Conservation (phyloP, 495 filamentous ascomycete species). For the Xylaria acuta region DNA sequence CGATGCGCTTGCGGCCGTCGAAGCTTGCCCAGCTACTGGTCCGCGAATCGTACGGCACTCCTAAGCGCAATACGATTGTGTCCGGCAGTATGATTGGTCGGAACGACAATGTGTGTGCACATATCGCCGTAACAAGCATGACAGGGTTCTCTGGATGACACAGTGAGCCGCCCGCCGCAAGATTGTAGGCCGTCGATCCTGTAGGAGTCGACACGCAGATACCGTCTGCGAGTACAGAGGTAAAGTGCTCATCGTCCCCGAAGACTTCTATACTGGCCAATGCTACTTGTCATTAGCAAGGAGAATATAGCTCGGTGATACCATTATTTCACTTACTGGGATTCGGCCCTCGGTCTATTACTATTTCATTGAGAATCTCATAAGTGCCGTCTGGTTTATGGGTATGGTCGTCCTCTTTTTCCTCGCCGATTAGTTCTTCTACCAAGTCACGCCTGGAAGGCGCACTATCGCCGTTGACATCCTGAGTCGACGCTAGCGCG, state of each 20-base stretch:
- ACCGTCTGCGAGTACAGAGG: slow-evolving; percentile 84
- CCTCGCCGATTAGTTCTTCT: slow-evolving; percentile 85
- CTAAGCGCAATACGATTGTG: slow-evolving; percentile 88
- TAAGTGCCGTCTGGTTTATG: slow-evolving; percentile 81
- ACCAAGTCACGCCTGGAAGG: slow-evolving; percentile 70
- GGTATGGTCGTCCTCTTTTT: slow-evolving; percentile 77
- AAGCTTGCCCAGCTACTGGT: slow-evolving; percentile 95
- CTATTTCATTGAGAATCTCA: slow-evolving; percentile 91
- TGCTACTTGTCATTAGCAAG: slow-evolving; percentile 51
- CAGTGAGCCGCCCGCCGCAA: slow-evolving; percentile 92
- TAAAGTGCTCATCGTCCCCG: slow-evolving; percentile 94
- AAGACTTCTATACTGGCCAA: slow-evolving; percentile 91
- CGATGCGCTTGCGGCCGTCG: slow-evolving; percentile 88
- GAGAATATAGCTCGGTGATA: background rate
- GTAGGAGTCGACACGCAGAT: slow-evolving; percentile 91
- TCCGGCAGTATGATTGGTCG: slow-evolving; percentile 94
- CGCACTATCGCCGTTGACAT: slow-evolving; percentile 36
- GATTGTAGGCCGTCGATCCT: slow-evolving; percentile 95
- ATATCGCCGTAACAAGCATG: slow-evolving; percentile 93
- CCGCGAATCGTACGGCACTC: slow-evolving; percentile 90
- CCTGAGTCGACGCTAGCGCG: slow-evolving; percentile 34
- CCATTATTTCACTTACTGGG: slow-evolving; percentile 64
- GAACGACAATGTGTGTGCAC: slow-evolving; percentile 95
- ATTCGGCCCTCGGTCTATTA: slow-evolving; percentile 91
- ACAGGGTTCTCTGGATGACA: slow-evolving; percentile 98